Conservation (phyloP, 1,139 yeast species). For the Citeromyces hawaiiensis region DNA sequence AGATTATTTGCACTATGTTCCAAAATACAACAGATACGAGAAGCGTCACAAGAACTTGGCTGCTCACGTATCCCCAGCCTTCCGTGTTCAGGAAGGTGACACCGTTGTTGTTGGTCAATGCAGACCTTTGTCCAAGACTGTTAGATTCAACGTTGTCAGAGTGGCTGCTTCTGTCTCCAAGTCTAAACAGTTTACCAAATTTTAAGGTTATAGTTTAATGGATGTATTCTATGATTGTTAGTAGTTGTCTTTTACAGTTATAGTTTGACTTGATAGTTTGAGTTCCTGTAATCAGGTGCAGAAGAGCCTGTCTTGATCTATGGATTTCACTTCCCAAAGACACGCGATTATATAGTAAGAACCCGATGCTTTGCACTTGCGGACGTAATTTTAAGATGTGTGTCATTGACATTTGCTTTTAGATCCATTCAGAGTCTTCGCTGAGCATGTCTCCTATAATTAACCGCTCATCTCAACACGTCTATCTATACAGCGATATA, state of each 20-base stretch:
- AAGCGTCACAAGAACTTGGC: conserved; percentile 99
- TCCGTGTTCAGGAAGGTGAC: conserved; percentile 99
- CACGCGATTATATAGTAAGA: too few species aligned
- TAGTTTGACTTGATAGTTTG: too few species aligned
- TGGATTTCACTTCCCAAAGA: too few species aligned
- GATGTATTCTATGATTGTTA: conserved; percentile 4
- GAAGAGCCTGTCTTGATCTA: too few species aligned
- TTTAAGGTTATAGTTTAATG: conserved; percentile 34
- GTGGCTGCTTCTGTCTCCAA: conserved; percentile 84
- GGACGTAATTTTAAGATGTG: too few species aligned
- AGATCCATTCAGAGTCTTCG: too few species aligned
- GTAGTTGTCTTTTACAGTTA: conserved; percentile 1
- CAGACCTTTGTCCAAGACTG: conserved; percentile 99
- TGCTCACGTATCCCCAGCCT: conserved; percentile 99
- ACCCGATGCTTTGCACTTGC: too few species aligned
- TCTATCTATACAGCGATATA: too few species aligned
- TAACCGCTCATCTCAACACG: too few species aligned
- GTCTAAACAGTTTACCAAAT: conserved; percentile 93
- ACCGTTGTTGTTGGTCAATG: conserved; percentile 99
- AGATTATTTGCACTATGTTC: conserved; percentile 99
- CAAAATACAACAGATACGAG: conserved; percentile 99
- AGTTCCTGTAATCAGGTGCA: too few species aligned
- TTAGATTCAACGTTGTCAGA: conserved; percentile 98
- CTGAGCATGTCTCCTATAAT: too few species aligned
- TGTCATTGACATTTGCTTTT: too few species aligned